phyloP scores from a whole-genome alignment of 495 filamentous ascomycete genomes.

The Amphirosellinia nigrospora region DNA sequence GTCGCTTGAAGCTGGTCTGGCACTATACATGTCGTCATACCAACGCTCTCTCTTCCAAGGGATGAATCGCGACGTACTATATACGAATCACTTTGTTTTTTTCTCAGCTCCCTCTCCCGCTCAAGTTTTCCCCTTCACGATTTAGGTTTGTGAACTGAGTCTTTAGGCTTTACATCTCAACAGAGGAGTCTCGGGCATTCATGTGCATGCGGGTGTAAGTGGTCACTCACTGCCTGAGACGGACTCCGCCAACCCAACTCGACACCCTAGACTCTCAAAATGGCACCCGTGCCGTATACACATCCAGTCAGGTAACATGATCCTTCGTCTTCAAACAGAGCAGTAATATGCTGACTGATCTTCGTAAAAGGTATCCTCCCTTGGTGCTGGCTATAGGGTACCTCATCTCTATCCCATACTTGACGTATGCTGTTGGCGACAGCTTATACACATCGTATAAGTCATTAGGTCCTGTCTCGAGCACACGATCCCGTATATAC shows the following conservation, averaged over 20 bases:
- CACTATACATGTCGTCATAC: slow-evolving; percentile 14
- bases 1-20: not conserved
- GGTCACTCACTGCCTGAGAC: not conserved
- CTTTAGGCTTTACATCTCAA: not conserved
- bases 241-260: not conserved
- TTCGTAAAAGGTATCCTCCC: slow-evolving; percentile 43
- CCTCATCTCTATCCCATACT: slow-evolving; percentile 41
- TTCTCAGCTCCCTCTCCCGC: not conserved
- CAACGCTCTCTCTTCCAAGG: not conserved
- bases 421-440: slow-evolving; percentile 44
- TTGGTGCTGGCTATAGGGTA: slow-evolving; percentile 45
- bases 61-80: not conserved
- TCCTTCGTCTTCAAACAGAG: not conserved
- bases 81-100: slow-evolving; percentile 3
- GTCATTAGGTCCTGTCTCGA: slow-evolving; percentile 51
- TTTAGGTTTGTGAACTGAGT: not conserved
- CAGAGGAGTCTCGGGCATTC: not conserved
- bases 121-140: not conserved
- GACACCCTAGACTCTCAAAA: slow-evolving; percentile 22
- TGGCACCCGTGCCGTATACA: slow-evolving; percentile 44
- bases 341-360: slow-evolving; percentile 9
- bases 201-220: not conserved
- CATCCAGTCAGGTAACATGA: slow-evolving; percentile 38
- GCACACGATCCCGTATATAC: slow-evolving; percentile 52
- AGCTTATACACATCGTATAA: slow-evolving; percentile 53